Percentiles rank a stretch among this genome's conserved stretches.
Evolutionary conservation across 768 basidiomycete species (phyloP).

Genomic region (Serendipita vermifera): DNA sequence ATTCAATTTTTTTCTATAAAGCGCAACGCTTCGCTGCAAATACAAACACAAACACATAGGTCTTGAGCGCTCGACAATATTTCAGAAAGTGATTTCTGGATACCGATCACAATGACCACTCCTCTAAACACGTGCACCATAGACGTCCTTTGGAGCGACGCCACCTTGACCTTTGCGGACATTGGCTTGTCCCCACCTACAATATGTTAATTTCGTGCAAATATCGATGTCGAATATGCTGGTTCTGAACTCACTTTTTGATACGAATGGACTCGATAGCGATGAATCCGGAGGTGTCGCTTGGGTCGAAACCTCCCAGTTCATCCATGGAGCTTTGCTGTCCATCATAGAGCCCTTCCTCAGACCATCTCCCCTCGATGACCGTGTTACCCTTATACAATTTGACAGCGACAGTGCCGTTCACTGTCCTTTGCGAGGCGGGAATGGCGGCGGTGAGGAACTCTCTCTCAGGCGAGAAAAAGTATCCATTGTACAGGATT

Average conservation of each 20-base stretch:
- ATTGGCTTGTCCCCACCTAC: slow-evolving; percentile 79
- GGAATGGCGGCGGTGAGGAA: slow-evolving; percentile 85
- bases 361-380: slow-evolving; percentile 80
- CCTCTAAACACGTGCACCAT: slow-evolving; percentile 53
- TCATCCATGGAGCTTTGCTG: slow-evolving; percentile 97
- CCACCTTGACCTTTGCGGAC: slow-evolving; percentile 73
- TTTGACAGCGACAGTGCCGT: slow-evolving; percentile 80
- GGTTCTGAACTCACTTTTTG: slow-evolving; percentile 89
- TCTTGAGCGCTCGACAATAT: too few species aligned
- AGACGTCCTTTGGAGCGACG: slow-evolving; percentile 65
- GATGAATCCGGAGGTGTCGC: slow-evolving; percentile 92
- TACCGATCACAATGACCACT: too few species aligned
- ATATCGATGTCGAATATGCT: slow-evolving; percentile 8
- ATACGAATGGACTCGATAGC: slow-evolving; percentile 95
- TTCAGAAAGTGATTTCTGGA: too few species aligned
- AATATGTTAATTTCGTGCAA: slow-evolving; percentile 6
- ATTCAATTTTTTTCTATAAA: too few species aligned
- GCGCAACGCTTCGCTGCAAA: too few species aligned
- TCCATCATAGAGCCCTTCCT: slow-evolving; percentile 93
- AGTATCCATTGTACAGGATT: slow-evolving; percentile 97
- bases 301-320: slow-evolving; percentile 94
- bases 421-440: slow-evolving; percentile 90
- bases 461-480: slow-evolving; percentile 99
- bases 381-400: slow-evolving; percentile 95
- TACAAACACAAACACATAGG: too few species aligned